Evolutionary conservation across 495 filamentous ascomycete species (phyloP), one percentile per base, ranked within the genome.

Genomic region (Achaetomiella virescens): DNA sequence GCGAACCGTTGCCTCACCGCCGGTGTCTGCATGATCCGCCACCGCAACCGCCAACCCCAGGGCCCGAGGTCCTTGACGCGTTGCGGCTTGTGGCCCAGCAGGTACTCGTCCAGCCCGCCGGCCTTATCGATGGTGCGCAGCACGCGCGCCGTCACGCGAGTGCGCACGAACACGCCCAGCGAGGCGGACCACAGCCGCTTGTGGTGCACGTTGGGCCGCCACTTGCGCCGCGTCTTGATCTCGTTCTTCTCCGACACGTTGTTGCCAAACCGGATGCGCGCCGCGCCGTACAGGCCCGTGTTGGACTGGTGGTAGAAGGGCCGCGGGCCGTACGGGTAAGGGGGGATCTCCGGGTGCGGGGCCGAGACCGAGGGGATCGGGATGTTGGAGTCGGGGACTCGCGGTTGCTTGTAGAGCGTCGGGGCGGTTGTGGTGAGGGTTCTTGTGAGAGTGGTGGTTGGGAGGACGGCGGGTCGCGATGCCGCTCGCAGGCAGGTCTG

Each of bases 61-160:
- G 89, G 79, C 4, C 93, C 93, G 52, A 98, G 73, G 61, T 95
- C 88, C 75, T 83, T 88, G 42, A 97, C 75, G 54, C 95, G 76
- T 33, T 71, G 79, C 12, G 84, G 69, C 67, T 86, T 89, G 63
- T 81, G 78, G 41, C 87, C 87, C 6, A 96, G 72, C 29, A 98
- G 74, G 72, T 98, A 98, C 56, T 88, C 84, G 71, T 98, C 93
- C 58, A 98, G 73, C 20, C 93, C 90, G 25, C 92, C 92, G 12
- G 81, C 76, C 63, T 91, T 95, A 65, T 89, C 81, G 61, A 98
- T 88, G 40, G 91, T 97, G 68, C 89, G 78, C 62, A 98, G 70
- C 9, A 90, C 88, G 41, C 82, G 76, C 51, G 87, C 78, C 2
- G 87, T 91, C 47, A 97, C 76, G 61, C 86, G 82, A 35, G 95